Evolutionary conservation across 805 yeast genomes (phyloP).

Genomic region (Suhomyces tanzawaensis): DNA sequence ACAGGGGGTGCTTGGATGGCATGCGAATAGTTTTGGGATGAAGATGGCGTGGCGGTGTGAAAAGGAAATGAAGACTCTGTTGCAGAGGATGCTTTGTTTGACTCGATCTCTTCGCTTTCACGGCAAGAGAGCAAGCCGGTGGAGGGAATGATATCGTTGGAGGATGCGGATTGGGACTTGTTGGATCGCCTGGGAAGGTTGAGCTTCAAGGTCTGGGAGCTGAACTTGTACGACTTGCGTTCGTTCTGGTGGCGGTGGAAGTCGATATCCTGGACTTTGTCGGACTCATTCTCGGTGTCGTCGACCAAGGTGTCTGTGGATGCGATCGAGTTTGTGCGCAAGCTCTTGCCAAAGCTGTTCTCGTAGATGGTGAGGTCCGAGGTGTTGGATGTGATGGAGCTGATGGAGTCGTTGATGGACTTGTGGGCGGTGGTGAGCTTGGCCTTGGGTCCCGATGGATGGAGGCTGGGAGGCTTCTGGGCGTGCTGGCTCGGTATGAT

Average conservation of each 20-base stretch:
- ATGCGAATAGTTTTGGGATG: neutral
- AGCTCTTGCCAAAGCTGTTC: slow-evolving; percentile 6
- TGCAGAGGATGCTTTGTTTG: slow-evolving; percentile 17
- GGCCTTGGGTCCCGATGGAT: neutral
- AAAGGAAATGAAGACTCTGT: slow-evolving; percentile 19
- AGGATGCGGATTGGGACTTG: slow-evolving; percentile 10
- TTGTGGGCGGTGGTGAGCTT: slow-evolving; percentile 6
- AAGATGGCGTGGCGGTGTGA: neutral
- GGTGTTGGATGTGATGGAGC: slow-evolving; percentile 29
- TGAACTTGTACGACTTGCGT: slow-evolving; percentile 2
- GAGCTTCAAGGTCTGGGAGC: slow-evolving; percentile 15
- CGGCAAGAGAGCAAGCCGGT: slow-evolving; percentile 1
- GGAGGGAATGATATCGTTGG: slow-evolving; percentile 3
- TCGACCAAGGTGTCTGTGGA: slow-evolving; percentile 36
- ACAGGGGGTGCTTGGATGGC: neutral
- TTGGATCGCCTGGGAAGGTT: slow-evolving; percentile 11
- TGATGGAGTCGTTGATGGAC: slow-evolving; percentile 20
- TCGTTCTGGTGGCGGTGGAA: neutral
- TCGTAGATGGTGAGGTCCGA: slow-evolving; percentile 21
- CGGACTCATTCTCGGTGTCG: slow-evolving; percentile 8
- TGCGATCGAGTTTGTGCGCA: slow-evolving; percentile 16
- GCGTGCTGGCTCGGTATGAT: neutral
- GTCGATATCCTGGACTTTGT: neutral
- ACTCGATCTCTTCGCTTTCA: slow-evolving; percentile 5
- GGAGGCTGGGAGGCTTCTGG: neutral